These are phyloP conservation scores for Aspergillus japonicus DNA, from an alignment of 2,329 filamentous ascomycete genomes.

Conservation along the genomic window DNA sequence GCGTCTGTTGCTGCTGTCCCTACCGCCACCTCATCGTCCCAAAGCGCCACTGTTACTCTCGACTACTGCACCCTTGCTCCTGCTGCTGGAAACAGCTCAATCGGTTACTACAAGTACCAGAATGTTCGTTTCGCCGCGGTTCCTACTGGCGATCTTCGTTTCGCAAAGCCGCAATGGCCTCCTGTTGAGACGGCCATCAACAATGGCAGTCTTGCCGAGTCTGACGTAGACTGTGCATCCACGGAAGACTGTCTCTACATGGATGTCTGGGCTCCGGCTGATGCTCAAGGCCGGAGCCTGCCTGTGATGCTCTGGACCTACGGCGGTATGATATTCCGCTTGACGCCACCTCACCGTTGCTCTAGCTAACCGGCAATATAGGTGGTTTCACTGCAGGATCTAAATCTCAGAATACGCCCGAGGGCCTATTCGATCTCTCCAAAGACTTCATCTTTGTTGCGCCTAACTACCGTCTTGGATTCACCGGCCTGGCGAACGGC, in stretches of 20 bases:
- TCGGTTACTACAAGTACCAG: not conserved
- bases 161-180: too few species aligned
- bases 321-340: too few species aligned
- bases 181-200: too few species aligned
- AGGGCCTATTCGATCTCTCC: not conserved
- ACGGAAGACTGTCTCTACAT: too few species aligned
- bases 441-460: not conserved
- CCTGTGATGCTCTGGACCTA: too few species aligned
- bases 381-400: not conserved
- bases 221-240: too few species aligned
- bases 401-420: not conserved
- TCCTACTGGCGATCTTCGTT: too few species aligned
- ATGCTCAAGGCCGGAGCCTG: too few species aligned
- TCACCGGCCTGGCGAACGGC: not conserved
- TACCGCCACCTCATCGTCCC: not conserved
- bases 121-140: too few species aligned
- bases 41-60: not conserved
- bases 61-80: not conserved
- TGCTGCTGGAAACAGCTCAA: not conserved
- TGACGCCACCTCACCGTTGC: not conserved
- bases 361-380: not conserved
- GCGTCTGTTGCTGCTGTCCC: not conserved
- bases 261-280: too few species aligned
- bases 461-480: not conserved
- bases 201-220: too few species aligned